Percentiles rank a stretch among this genome's conserved stretches.
phyloP scores from a whole-genome alignment of 176 grass and related monocot genomes.

The Carex littledalei region DNA sequence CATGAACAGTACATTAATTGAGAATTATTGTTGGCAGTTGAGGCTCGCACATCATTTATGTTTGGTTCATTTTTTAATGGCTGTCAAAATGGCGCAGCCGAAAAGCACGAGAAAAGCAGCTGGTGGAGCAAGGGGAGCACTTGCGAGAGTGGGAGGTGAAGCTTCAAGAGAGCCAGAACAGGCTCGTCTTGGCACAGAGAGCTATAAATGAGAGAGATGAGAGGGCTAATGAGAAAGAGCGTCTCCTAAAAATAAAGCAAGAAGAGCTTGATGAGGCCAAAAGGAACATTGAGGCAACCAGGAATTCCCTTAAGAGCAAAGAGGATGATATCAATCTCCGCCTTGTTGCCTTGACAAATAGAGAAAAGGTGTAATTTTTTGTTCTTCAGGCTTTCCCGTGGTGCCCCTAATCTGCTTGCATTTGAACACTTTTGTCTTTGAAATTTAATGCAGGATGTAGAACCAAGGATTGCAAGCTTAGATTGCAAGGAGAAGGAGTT shows the following conservation, averaged over 20 bases:
- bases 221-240: conserved; percentile 69
- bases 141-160: conserved; percentile 74
- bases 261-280: conserved; percentile 69
- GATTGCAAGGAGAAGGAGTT: conserved; percentile 56
- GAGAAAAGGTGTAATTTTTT: conserved; percentile 62
- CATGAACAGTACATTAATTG: not conserved
- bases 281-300: conserved; percentile 39
- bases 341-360: conserved; percentile 41
- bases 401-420: conserved; percentile 16
- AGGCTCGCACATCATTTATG: not conserved
- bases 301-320: conserved; percentile 55
- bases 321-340: conserved; percentile 61
- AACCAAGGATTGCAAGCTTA: conserved; percentile 40
- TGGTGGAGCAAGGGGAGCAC: conserved; percentile 60
- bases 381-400: not conserved
- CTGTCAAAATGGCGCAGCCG: conserved; percentile 27
- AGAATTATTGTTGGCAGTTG: no score
- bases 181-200: conserved; percentile 63
- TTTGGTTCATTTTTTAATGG: conserved; percentile 4
- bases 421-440: conserved; percentile 17
- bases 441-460: conserved; percentile 53
- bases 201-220: conserved; percentile 84
- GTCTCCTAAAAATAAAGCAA: conserved; percentile 57
- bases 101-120: conserved; percentile 64
- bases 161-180: conserved; percentile 84